Evolutionary conservation across 306 rosid genomes (phyloP), one percentile per base, ranked within the genome.

Genomic region (Datisca glomerata): DNA sequence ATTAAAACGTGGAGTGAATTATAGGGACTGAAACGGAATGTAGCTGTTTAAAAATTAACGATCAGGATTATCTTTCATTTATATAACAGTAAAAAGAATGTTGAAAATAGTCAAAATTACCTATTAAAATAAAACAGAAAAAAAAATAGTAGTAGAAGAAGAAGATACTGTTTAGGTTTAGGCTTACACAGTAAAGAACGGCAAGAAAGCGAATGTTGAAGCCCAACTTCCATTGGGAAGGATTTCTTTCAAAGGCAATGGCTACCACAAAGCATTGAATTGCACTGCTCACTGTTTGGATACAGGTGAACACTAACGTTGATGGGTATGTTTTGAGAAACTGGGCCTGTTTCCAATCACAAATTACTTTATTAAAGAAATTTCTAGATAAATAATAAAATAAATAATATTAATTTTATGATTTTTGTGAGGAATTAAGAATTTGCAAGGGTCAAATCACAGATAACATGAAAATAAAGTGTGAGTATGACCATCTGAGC

Each of bases 181-280:
- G 28, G 18, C 31, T 74, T 72, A 86, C 96, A 36, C 92, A 72
- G 24, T 86, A 86, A 22, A 70, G 41, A 1, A 86, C 70, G 24
- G 96, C 77, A 2, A 78, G 44, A 13, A 86, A 82, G 51, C 76
- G 61, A 53, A 86, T 54, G 57, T 86, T 60, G 78, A 79, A 81
- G 10, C 73, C 75, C 67, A 86, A 51, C 50, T 75, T 73, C 94
- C 96, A 86, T 52, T 81, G 65, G 13, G 70, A 56, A 28, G 76
- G 52, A 43, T 73, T 68, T 56, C 94, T 78, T 66, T 78, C 96
- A 28, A 78, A 21, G 2, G 59, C 84, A 24, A 81, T 49, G 13
- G 92, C 94, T 7, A 86, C 60, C 17, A 21, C 69, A 17, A 86
- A 70, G 1, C 84, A 49, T 51, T 86, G 94, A 60, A 71, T 58